Conservation (phyloP, 2,329 filamentous ascomycete species). For the Didymella sp. region DNA sequence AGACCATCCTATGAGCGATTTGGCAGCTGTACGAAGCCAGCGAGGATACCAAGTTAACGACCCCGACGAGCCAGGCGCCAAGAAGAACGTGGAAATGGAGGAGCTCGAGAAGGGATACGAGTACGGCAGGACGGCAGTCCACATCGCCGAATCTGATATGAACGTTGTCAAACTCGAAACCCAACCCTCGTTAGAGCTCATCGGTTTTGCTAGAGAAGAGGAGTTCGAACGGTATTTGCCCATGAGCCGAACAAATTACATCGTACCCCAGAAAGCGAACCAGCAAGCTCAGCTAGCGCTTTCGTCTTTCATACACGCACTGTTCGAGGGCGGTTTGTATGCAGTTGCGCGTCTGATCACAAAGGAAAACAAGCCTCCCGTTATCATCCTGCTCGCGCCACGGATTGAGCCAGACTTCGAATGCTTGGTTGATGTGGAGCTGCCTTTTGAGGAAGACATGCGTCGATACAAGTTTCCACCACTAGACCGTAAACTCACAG, state of each 20-base stretch:
- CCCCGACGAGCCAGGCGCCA: constrained; percentile 74
- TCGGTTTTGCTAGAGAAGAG: constrained; percentile 81
- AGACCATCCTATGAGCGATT: constrained; percentile 48
- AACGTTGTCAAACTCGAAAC: constrained; percentile 90
- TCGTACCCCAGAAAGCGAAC: constrained; percentile 78
- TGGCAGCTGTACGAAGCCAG: constrained; percentile 77
- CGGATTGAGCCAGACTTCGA: constrained; percentile 80
- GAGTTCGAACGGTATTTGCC: constrained; percentile 85
- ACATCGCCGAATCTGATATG: constrained; percentile 84
- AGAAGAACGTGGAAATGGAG: constrained; percentile 80
- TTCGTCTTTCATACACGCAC: constrained; percentile 86
- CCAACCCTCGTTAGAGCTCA: constrained; percentile 73
- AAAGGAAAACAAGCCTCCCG: constrained; percentile 82
- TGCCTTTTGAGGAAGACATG: constrained; percentile 93
- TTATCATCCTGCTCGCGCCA: constrained; percentile 79
- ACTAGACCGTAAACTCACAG: constrained; percentile 82
- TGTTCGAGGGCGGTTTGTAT: constrained; percentile 84
- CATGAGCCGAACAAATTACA: constrained; percentile 80
- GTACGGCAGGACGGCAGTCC: constrained; percentile 90
- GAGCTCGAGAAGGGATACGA: constrained; percentile 91
- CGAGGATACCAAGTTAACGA: constrained; percentile 84
- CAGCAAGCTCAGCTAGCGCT: constrained; percentile 83
- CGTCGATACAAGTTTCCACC: constrained; percentile 91
- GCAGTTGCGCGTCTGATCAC: constrained; percentile 84
- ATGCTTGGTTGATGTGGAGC: constrained; percentile 84